phyloP scores from a whole-genome alignment of 2,329 filamentous ascomycete species.

The Aaosphaeria arxii region DNA sequence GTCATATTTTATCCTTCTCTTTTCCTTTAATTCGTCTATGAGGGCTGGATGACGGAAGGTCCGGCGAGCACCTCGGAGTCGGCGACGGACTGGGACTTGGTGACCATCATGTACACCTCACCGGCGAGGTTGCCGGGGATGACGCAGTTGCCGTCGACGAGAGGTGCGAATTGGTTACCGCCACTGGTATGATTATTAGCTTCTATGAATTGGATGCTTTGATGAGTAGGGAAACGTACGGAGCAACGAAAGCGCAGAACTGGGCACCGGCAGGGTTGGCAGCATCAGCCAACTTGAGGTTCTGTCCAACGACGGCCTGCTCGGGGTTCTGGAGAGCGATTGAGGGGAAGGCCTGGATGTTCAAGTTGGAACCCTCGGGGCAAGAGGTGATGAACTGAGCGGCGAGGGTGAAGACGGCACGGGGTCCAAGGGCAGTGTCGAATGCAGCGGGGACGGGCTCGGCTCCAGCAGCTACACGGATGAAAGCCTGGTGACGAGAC shows the following conservation, averaged over 20 bases:
- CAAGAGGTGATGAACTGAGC: slow-evolving; percentile 70
- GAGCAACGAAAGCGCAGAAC: slow-evolving; percentile 67
- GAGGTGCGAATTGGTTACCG: slow-evolving; percentile 51
- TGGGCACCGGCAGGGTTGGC: slow-evolving; percentile 44
- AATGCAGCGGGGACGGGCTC: slow-evolving; percentile 66
- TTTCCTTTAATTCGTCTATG: slow-evolving; percentile 16
- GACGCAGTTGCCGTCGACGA: slow-evolving; percentile 56
- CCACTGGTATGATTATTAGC: slow-evolving; percentile 26
- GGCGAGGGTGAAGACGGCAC: slow-evolving; percentile 70
- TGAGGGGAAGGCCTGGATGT: slow-evolving; percentile 61
- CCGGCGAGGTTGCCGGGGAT: slow-evolving; percentile 63
- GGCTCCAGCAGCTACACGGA: slow-evolving; percentile 58
- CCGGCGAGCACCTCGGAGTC: slow-evolving; percentile 59
- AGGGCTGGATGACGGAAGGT: slow-evolving; percentile 38
- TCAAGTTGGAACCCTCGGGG: slow-evolving; percentile 61
- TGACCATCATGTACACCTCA: slow-evolving; percentile 65
- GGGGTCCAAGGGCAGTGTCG: slow-evolving; percentile 65
- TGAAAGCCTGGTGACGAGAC: slow-evolving; percentile 70
- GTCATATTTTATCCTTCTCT: too few species aligned
- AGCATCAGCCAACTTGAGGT: slow-evolving; percentile 37
- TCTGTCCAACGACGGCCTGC: slow-evolving; percentile 37
- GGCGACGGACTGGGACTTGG: slow-evolving; percentile 42
- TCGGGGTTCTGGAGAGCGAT: slow-evolving; percentile 53
- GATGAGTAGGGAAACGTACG: slow-evolving; percentile 35
- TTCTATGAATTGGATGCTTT: not conserved